These are phyloP conservation scores for Trypanosoma platydactyli DNA, from an alignment of 208 protist genomes.

Conservation along the genomic window DNA sequence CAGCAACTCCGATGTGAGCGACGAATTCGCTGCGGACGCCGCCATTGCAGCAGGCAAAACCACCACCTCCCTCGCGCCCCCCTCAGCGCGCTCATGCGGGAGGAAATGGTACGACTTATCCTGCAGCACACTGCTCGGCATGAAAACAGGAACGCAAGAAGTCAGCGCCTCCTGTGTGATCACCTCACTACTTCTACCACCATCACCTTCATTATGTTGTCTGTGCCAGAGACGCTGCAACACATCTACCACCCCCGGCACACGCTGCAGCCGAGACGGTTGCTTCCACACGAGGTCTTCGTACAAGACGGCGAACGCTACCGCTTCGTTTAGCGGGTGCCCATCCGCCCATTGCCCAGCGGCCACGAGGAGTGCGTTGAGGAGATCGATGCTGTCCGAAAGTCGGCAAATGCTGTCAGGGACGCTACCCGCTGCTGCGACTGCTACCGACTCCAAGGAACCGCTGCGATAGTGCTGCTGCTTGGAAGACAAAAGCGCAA, in stretches of 20 bases:
- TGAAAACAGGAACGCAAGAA: conserved; percentile 15
- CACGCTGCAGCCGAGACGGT: conserved; percentile 41
- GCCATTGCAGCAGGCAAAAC: conserved; percentile 31
- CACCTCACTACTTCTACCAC: not conserved
- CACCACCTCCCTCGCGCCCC: conserved; percentile 3
- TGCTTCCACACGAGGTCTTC: conserved; percentile 52
- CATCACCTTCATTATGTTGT: not conserved
- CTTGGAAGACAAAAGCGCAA: conserved; percentile 20
- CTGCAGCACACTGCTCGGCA: not conserved
- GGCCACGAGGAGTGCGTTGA: conserved; percentile 49
- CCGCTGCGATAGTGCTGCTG: not conserved
- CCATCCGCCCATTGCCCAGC: conserved; percentile 38
- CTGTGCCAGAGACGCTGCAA: conserved; percentile 8
- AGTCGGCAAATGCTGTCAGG: conserved; percentile 2
- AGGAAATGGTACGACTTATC: not conserved
- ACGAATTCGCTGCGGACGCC: conserved; percentile 28
- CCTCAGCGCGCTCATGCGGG: conserved; percentile 7
- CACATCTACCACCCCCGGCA: conserved; percentile 33
- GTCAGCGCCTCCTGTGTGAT: conserved; percentile 11
- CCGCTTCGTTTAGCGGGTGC: conserved; percentile 38
- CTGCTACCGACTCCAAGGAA: not conserved
- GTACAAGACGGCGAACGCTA: conserved; percentile 58
- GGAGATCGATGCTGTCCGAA: conserved; percentile 34
- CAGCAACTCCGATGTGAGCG: conserved; percentile 40
- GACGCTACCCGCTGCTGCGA: not conserved